Evolutionary conservation across 768 basidiomycete species (phyloP), one percentile per base, ranked within the genome.

Genomic region (Lanmaoa pseudosensibilis): DNA sequence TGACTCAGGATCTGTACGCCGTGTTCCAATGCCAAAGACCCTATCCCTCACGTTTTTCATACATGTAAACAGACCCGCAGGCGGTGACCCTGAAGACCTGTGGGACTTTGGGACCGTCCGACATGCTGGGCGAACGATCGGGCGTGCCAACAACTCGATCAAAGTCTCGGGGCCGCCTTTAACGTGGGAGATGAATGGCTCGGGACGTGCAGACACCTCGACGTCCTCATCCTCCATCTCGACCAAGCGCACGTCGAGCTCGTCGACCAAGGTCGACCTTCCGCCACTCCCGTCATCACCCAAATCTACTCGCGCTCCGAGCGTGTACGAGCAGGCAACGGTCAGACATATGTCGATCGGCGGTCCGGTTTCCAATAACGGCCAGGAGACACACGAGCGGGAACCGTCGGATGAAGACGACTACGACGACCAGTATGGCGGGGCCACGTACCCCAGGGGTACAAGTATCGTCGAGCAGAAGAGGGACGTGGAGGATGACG

Each of bases 31-130:
- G 0, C 46, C 43, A 41, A 16, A 3, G 48, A 27, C 2, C 2
- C 27, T 44, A 5, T 32, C n/a, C 21, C 52, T 52, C 39, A 32
- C 43, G 46, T 50, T 32, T 27, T 40, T 30, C 25, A 8, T 18
- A 2, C 37, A 32, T 45, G 6, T 25, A n/a, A 4, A n/a, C 57
- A 88, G 86, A 46, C 77, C 78, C 47, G 70, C 75, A 13, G 77
- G 77, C 52, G 80, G 78, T 37, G 88, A 90, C 62, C 78, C 81
- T 3, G 91, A 92, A 50, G 93, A 95, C 60, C 75, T 98, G 34
- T 98, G 96, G 96, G 96, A 98, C 70, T 97, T 98, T 73, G 96
- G 96, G 15, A 98, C 96, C 9, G 88, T 98, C 45, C 89, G 92
- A 54, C 87, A 94, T 65, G 83, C 83, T 41, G 74, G 79, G 44